Evolutionary conservation across 176 grass and related monocot genomes (phyloP).

Genomic region (Poa pratensis): DNA sequence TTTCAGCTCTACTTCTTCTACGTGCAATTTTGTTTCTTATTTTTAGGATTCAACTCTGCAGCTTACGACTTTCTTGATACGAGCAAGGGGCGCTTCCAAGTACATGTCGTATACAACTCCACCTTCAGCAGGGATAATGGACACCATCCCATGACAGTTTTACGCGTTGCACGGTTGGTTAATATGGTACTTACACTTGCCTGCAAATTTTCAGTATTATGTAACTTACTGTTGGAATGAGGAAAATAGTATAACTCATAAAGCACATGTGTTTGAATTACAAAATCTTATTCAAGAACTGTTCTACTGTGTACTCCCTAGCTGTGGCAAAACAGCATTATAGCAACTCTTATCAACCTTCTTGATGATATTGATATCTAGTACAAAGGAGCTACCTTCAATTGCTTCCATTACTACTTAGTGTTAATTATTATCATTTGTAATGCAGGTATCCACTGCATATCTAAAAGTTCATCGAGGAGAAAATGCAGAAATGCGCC

Average conservation of each 20-base stretch:
- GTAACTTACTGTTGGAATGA: background rate
- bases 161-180: slow-evolving; percentile 66
- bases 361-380: background rate
- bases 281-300: background rate
- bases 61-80: slow-evolving; percentile 76
- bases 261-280: background rate
- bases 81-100: slow-evolving; percentile 35
- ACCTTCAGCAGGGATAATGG: slow-evolving; percentile 52
- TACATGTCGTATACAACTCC: slow-evolving; percentile 63
- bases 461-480: slow-evolving; percentile 43
- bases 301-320: background rate
- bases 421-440: slow-evolving; percentile 32
- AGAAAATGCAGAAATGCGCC: slow-evolving; percentile 34
- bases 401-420: too few species aligned
- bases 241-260: background rate
- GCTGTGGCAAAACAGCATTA: background rate
- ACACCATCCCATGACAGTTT: slow-evolving; percentile 46
- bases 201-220: background rate
- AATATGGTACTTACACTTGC: slow-evolving; percentile 63
- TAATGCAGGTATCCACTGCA: slow-evolving; percentile 53
- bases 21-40: background rate
- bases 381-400: background rate
- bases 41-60: slow-evolving; percentile 9
- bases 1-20: background rate
- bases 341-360: background rate